phyloP scores from a whole-genome alignment of 2,329 filamentous ascomycete species.

The Stagonosporopsis chrysanthemi region DNA sequence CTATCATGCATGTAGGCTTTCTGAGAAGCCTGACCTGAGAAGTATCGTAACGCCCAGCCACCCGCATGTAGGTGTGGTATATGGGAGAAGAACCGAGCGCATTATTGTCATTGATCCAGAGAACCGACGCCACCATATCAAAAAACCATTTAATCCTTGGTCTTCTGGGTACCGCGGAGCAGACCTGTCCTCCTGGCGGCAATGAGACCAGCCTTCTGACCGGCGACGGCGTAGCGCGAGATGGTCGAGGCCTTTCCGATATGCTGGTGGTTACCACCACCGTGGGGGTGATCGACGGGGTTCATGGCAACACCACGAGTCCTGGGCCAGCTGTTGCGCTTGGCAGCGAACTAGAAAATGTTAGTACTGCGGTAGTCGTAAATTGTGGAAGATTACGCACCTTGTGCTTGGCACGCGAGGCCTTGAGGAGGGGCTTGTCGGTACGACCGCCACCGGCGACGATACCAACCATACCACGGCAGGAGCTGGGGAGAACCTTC shows the following conservation, averaged over 20 bases:
- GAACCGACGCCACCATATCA: conserved; percentile 39
- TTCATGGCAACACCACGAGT: conserved; percentile 99
- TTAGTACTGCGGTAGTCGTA: neutral
- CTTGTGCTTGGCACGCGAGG: conserved; percentile 99
- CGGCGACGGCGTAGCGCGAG: conserved; percentile 94
- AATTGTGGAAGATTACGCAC: conserved; percentile 22
- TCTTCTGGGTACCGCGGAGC: conserved; percentile 99
- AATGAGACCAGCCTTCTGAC: conserved; percentile 99
- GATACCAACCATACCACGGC: conserved; percentile 99
- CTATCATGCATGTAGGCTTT: conserved; percentile 45
- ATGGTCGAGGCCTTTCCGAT: conserved; percentile 99
- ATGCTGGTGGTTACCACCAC: conserved; percentile 98
- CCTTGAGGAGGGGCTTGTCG: conserved; percentile 99
- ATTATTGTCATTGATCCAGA: conserved; percentile 38
- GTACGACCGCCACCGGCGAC: conserved; percentile 99
- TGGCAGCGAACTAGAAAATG: conserved; percentile 82
- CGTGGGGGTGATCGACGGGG: conserved; percentile 89
- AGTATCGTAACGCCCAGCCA: conserved; percentile 51
- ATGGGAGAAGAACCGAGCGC: conserved; percentile 47
- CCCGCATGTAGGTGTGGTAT: conserved; percentile 45
- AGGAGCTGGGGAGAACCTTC: conserved; percentile 93
- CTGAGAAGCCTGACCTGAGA: conserved; percentile 42
- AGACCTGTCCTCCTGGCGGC: conserved; percentile 99
- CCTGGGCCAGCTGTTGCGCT: conserved; percentile 99
- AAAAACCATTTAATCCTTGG: conserved; percentile 73